Base-by-base conservation (phyloP, 2,329 filamentous ascomycete species). In the Trichophaea hybrida region DNA sequence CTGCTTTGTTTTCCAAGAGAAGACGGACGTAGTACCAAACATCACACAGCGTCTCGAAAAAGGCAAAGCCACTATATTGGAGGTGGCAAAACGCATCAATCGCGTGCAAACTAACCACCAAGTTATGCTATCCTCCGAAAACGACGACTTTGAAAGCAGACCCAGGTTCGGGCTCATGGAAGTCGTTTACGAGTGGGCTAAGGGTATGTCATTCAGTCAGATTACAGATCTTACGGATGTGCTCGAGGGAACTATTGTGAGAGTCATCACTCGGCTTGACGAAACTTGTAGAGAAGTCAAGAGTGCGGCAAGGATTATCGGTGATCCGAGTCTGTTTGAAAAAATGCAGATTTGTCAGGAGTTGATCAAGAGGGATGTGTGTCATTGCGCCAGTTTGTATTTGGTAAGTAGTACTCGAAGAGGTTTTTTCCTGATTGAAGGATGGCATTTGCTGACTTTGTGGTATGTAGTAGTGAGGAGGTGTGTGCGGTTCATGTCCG, bases 301-400 rank as follows among this genome's bases (percentile, higher is more conserved):
- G 78, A 97, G 95, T 71, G 91, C 93, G 40, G 93, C 93, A 33
- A 80, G 93, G 66, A 88, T 98, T 66, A 90, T 98, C 67, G 93
- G 93, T 31, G 93, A 98, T 71, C 93, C 93, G 2, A 85, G 85
- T 59, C 75, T 98, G 66, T 96, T 94, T 72, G 82, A 84, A 66
- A 98, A 98, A 80, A 98, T 98, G 91, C 85, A 94, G 74, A 83
- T 83, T 64, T 94, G 91, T 67, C 91, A 97, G 78, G 93, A 98
- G 77, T 80, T 96, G 79, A 98, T 98, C 71, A 94, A 95, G 78
- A 77, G 93, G 69, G 93, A 96, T 72, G 67, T 69, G 33, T 68
- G 67, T 57, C 67, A 68, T 46, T 69, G 67, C 52, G 67, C 66
- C 49, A 66, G 63, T 35, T 58, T 69, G 35, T 69, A 69, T 54